phyloP scores from a whole-genome alignment of 257 asterid genomes.

The Thymus quinquecostatus region DNA sequence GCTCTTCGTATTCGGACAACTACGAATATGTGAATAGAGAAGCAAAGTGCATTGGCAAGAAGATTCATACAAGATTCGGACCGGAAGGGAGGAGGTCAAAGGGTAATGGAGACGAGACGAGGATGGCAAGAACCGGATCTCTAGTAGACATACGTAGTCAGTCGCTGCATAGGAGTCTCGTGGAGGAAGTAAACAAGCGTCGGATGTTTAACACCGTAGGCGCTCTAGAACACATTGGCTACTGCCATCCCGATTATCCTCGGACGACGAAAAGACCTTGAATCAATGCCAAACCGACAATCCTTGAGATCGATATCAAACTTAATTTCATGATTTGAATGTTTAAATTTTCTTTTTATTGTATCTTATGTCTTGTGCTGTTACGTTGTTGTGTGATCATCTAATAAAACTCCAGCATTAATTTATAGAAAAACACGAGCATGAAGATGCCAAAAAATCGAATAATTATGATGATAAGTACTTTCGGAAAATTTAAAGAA shows the following conservation, averaged over 20 bases:
- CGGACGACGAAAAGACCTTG: neutral
- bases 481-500: too few species aligned
- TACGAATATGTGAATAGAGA: conserved; percentile 37
- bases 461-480: too few species aligned
- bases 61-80: too few species aligned
- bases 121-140: conserved; percentile 50
- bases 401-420: too few species aligned
- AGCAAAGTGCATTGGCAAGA: neutral
- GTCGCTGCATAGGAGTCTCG: conserved; percentile 56
- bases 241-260: conserved; percentile 34
- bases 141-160: conserved; percentile 69
- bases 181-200: conserved; percentile 65
- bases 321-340: too few species aligned
- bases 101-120: conserved; percentile 15
- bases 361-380: too few species aligned
- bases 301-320: too few species aligned
- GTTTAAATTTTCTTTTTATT: too few species aligned
- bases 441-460: too few species aligned
- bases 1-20: conserved; percentile 51
- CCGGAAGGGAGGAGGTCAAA: too few species aligned
- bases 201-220: conserved; percentile 74
- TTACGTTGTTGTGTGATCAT: too few species aligned
- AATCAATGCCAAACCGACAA: neutral
- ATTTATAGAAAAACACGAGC: too few species aligned
- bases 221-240: conserved; percentile 69